Base-by-base conservation (phyloP, 164 flowering plant species). In the Berberis thunbergii region DNA sequence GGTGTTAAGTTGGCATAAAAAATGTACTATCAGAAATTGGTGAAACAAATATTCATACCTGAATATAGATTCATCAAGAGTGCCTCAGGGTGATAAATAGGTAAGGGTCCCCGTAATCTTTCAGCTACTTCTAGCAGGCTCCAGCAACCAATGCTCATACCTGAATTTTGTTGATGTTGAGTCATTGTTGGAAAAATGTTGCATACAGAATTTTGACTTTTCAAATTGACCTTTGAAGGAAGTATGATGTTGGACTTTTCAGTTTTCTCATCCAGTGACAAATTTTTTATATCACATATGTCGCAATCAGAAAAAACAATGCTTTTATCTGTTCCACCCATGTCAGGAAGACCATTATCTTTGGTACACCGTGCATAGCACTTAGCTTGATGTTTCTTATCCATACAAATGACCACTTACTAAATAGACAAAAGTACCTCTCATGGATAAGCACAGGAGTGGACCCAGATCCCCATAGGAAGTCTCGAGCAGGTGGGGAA, bases 401-500 rank as follows among this genome's bases (percentile, higher is more conserved):
- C 73, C 42, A 46, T 49, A 61, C 63, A 58, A 62, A 69, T 65
- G 84, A 74, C 81, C 83, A 85, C 59, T 74, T 86, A 69, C 86
- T 83, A 73, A 77, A 77, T 55, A 80, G 67, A 78, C 76, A 69
- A 70, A 95, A 81, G 67, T 75, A 88, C 57, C 72, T 69, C 49
- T 76, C 75, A 61, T 91, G 92, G 69, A 91, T 70, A 64, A 86
- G 70, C 49, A 86, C 63, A 59, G 79, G 72, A 43, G 80, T 72
- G 39, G 85, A 79, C 62, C 77, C 74, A n/a, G 96, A 85, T 4
- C 92, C 96, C 96, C 96, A 89, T 57, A 73, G 49, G 65, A 91
- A 89, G 70, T 75, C 83, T 70, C 43, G 58, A 59, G 78, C 76
- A 57, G 80, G 59, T 69, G 79, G 57, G 38, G 63, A 69, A 69